Conservation (phyloP, 495 filamentous ascomycete species). For the Penicillium crystallinum region DNA sequence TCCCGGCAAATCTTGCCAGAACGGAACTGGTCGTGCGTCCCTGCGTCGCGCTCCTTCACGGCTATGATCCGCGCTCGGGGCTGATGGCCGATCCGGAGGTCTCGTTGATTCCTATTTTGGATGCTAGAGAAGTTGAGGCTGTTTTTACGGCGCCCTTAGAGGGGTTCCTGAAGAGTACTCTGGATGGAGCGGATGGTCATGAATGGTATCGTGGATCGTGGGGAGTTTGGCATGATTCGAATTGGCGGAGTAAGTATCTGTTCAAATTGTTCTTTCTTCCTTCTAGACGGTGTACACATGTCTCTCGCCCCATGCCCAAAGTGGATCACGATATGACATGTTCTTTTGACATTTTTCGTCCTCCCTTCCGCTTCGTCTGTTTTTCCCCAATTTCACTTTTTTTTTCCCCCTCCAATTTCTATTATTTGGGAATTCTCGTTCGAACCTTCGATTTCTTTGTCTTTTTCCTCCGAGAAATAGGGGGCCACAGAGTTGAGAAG, state of each 20-base stretch:
- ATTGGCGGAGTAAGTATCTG: constrained; percentile 50
- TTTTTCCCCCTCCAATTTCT: not conserved
- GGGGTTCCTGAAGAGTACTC: constrained; percentile 52
- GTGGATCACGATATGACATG: not conserved
- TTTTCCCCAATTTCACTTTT: no score
- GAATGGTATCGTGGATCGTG: not conserved
- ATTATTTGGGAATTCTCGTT: not conserved
- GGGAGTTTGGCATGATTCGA: constrained; percentile 55
- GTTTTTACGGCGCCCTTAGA: constrained; percentile 82
- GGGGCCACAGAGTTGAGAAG: not conserved
- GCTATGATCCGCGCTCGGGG: constrained; percentile 39
- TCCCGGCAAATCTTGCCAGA: constrained; percentile 73
- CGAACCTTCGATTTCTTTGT: constrained; percentile 1
- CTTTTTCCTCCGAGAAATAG: not conserved
- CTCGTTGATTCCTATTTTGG: constrained; percentile 67
- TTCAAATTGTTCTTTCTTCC: not conserved
- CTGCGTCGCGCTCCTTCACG: constrained; percentile 76
- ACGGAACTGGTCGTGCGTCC: constrained; percentile 80
- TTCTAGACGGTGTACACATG: not conserved
- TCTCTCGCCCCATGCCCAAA: constrained; percentile 1
- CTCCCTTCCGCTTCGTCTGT: not conserved
- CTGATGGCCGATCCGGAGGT: constrained; percentile 54
- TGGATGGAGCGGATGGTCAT: constrained; percentile 31
- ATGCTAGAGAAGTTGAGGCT: constrained; percentile 83
- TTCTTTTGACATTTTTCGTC: not conserved